Base-by-base conservation (phyloP, 257 asterid genomes). In the Solanum bulbocastanum region DNA sequence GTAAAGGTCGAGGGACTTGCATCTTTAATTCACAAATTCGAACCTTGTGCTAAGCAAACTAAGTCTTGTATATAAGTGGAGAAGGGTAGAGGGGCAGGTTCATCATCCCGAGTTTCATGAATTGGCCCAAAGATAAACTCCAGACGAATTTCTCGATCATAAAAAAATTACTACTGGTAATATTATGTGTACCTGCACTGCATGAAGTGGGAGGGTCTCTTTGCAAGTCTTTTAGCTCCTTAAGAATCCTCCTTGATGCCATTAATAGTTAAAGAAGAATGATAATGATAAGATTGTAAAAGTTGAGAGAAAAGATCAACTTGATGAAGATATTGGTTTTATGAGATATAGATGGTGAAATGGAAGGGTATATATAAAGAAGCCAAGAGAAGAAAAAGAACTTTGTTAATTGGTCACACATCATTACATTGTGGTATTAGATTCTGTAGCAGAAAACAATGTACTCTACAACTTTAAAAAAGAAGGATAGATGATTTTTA, bases 161-260 rank as follows among this genome's bases (percentile, higher is more conserved):
- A 33, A 46, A 13, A 79, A 33, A 71, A 32, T 15, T 15, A 32
- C 76, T 16, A 71, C 8, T 32, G 12, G 83, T 15, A 16, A 79
- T 44, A 79, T 44, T 9, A 5, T 0, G 37, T 15, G 18, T 89
- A 95, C 98, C 98, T 92, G 98, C 98, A 89, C 98, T 93, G 91
- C 98, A 96, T 83, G 98, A 96, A 86, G 98, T 96, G 1, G 98
- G 98, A 90, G 98, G 98, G 87, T 96, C 98, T 92, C 95, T 92
- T 83, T 96, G 98, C 94, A 96, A 88, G 85, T 96, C 98, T 87
- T 93, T 93, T 23, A 96, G 94, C 92, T 96, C 98, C 93, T 94
- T 96, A 84, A 93, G 93, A 36, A 96, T 96, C 89, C 98, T 94
- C 88, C 98, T 93, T 4, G 98, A 94, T 4, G 98, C 98, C 98